Percentiles rank a stretch among this genome's conserved stretches.
These are phyloP conservation scores for Apophysomyces sp. DNA, from an alignment of 371 early-diverging fungal species.

Conservation along the genomic window DNA sequence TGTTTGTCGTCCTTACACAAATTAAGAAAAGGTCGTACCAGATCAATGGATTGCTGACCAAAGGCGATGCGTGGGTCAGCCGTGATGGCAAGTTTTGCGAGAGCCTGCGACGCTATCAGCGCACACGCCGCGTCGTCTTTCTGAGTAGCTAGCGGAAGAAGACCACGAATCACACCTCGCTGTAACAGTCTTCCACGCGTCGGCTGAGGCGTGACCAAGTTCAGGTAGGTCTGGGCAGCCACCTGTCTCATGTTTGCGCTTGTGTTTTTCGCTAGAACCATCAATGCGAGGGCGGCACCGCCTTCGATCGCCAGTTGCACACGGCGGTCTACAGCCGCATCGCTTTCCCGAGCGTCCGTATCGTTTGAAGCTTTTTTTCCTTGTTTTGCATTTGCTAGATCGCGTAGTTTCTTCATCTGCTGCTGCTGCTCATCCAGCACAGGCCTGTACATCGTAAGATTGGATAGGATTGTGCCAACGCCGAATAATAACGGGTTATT, in stretches of 20 bases:
- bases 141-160: conserved; percentile 52
- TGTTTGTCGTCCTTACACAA: conserved; percentile 59
- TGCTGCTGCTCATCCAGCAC: conserved; percentile 77
- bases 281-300: conserved; percentile 61
- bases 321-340: conserved; percentile 63
- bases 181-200: conserved; percentile 82
- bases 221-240: conserved; percentile 66
- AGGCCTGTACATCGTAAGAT: conserved; percentile 70
- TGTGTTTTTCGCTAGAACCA: conserved; percentile 51
- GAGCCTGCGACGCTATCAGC: conserved; percentile 69
- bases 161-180: conserved; percentile 72
- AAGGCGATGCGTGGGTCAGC: conserved; percentile 87
- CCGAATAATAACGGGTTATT: conserved; percentile 61
- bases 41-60: conserved; percentile 58
- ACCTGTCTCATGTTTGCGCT: conserved; percentile 61
- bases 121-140: conserved; percentile 15
- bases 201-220: conserved; percentile 68
- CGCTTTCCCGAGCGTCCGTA: conserved; percentile 56
- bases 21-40: conserved; percentile 62
- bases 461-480: conserved; percentile 65
- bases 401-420: conserved; percentile 75
- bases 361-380: conserved; percentile 26
- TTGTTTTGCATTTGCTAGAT: conserved; percentile 56
- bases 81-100: conserved; percentile 91
- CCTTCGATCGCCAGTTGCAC: conserved; percentile 48